Base-by-base conservation (phyloP, 495 filamentous ascomycete genomes). In the Darksidea phi region DNA sequence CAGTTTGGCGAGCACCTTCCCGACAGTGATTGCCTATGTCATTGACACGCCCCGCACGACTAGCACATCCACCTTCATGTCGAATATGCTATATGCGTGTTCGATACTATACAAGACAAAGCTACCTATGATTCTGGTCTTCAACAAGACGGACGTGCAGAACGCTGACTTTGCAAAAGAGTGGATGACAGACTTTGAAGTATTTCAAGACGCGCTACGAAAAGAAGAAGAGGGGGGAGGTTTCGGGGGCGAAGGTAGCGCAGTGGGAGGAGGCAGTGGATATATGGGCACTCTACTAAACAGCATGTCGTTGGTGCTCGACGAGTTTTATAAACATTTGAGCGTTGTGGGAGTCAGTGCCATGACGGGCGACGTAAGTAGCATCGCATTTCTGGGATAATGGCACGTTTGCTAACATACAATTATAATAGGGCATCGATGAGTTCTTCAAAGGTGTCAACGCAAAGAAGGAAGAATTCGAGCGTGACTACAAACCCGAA, bases 131-230 rank as follows among this genome's bases (percentile, higher is more conserved):
- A 94, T 98, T 21, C 73, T 98, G 15, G 94, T 97, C 2, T 97
- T 97, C 78, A 98, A 98, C 76, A 98, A 98, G 78, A 95, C 92
- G 0, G 94, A 98, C 71, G 89, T 94, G 6, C 87, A 94, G 70
- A 89, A 94, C 68, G 90, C 92, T 2, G 81, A 80, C 20, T 96
- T 96, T 67, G 94, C 90, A 8, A 95, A 96, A 77, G 91, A 97
- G 72, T 99, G 94, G 94, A 99, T 99, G 94, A 95, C 91, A 17
- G 92, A 99, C 71, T 97, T 95, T 68, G 93, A 97, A 63, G 85
- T 89, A 13, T 99, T 99, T 74, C 95, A 97, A 73, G 82, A 81
- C 28, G 94, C 94, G 38, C 75, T 99, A 32, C 79, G 83, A 36
- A 73, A 81, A 49, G 92, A 96, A 72, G 89, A 97, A 74, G 85